A percentile compares a stretch with the other conserved stretches of the same genome.
These are phyloP conservation scores for Ustilago hordei DNA, from an alignment of 1,284 basidiomycete genomes.

Conservation along the genomic window DNA sequence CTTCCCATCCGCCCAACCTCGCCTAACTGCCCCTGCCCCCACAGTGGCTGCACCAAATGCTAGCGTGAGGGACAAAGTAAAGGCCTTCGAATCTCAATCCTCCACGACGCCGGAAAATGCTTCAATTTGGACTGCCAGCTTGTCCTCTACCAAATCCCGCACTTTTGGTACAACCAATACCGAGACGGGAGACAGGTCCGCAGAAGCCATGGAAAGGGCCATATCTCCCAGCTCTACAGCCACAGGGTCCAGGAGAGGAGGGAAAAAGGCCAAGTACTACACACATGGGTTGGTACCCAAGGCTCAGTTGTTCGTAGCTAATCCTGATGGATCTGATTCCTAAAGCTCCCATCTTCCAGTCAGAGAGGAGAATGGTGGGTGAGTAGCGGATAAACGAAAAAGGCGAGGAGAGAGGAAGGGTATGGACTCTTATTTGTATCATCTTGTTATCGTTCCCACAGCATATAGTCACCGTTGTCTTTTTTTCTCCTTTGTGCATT, in stretches of 20 bases:
- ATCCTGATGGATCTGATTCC: slow-evolving; percentile 40
- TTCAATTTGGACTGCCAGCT: slow-evolving; percentile 28
- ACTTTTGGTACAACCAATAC: neutral
- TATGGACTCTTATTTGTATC: neutral
- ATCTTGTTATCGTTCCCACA: neutral
- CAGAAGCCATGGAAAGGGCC: slow-evolving; percentile 8
- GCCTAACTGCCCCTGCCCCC: neutral
- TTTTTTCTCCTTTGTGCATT: too few relatives aligned
- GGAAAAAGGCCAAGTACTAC: slow-evolving; percentile 3
- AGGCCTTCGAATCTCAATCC: slow-evolving; percentile 46
- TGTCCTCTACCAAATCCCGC: slow-evolving; percentile 25
- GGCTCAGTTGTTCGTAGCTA: slow-evolving; percentile 60
- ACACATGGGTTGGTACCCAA: slow-evolving; percentile 54
- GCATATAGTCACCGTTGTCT: neutral
- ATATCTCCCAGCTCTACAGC: slow-evolving; percentile 8
- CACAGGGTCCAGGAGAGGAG: slow-evolving; percentile 1
- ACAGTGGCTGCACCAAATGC: neutral
- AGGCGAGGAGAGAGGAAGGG: neutral
- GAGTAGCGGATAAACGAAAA: too few relatives aligned
- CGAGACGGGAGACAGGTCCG: neutral
- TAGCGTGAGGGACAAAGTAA: slow-evolving; percentile 53
- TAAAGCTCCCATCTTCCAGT: neutral
- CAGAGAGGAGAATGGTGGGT: neutral
- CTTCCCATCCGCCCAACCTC: slow-evolving; percentile 33
- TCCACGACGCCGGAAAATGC: neutral